Percentiles rank a stretch among this genome's conserved stretches.
Conservation (phyloP, 1,139 yeast species). For the Blastobotrys serpentis region DNA sequence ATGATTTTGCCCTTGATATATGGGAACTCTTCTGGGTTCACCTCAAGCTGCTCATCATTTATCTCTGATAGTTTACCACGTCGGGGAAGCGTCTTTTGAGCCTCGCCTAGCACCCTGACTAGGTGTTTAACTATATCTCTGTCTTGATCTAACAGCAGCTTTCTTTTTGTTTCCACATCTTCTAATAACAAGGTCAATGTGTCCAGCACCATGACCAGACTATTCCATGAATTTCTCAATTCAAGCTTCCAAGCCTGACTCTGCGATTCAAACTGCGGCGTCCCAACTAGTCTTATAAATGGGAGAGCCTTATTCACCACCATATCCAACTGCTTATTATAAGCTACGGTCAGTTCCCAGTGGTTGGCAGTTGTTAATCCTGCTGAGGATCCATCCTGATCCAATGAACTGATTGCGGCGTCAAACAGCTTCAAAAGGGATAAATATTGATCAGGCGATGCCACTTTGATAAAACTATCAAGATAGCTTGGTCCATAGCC, state of each 20-base stretch:
- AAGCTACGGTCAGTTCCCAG: constrained; percentile 5
- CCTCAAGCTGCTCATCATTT: constrained; percentile 11
- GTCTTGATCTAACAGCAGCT: constrained; percentile 7
- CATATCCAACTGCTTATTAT: constrained; percentile 14
- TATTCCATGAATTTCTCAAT: constrained; percentile 21
- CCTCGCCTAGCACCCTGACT: constrained; percentile 26
- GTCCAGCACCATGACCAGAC: constrained; percentile 22
- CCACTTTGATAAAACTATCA: constrained; percentile 14
- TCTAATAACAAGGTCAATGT: constrained; percentile 22
- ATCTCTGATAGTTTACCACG: constrained; percentile 30
- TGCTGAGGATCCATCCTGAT: constrained; percentile 4
- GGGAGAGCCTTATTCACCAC: constrained; percentile 21
- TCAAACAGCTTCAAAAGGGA: constrained; percentile 29
- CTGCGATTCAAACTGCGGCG: constrained; percentile 19
- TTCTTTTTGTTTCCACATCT: constrained; percentile 8
- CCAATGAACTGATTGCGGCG: constrained; percentile 24
- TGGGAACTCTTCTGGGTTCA: constrained; percentile 32
- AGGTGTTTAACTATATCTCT: constrained; percentile 18
- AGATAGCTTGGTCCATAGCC: constrained; percentile 22
- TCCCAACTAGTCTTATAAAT: constrained; percentile 20
- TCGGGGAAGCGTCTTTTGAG: constrained; percentile 31
- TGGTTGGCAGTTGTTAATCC: constrained; percentile 2
- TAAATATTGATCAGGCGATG: constrained; percentile 20
- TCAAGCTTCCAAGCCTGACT: constrained; percentile 15
- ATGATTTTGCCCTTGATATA: constrained; percentile 33